These are phyloP conservation scores for Fagopyrum esculentum DNA, from an alignment of 148 eudicot genomes.

Conservation along the genomic window DNA sequence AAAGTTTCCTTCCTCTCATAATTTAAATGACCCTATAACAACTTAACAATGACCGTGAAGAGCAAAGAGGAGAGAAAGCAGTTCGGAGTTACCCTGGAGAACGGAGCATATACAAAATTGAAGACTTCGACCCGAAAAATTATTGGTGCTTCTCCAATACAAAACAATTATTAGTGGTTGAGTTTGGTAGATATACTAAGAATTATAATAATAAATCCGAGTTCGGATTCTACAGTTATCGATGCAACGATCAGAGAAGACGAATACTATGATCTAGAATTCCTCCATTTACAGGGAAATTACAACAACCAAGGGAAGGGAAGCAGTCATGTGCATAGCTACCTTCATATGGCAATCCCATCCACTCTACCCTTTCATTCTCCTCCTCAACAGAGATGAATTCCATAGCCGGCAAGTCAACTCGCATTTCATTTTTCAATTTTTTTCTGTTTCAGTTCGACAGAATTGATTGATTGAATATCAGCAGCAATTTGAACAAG, in stretches of 20 bases:
- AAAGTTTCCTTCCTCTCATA: too few relatives aligned
- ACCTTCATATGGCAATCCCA: slow-evolving; percentile 74
- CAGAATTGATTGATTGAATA: background rate
- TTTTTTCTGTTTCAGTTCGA: background rate
- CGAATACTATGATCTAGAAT: background rate
- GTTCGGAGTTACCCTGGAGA: too few relatives aligned
- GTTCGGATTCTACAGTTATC: background rate
- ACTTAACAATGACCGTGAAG: too few relatives aligned
- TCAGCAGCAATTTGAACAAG: background rate
- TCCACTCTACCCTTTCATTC: slow-evolving; percentile 69
- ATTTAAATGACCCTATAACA: too few relatives aligned
- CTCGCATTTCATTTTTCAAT: background rate
- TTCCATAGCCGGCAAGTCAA: slow-evolving; percentile 49
- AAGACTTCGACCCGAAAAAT: too few relatives aligned
- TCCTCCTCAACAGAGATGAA: slow-evolving; percentile 79
- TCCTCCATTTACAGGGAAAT: background rate
- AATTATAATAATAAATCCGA: too few relatives aligned
- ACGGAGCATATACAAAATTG: too few relatives aligned
- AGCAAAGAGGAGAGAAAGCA: too few relatives aligned
- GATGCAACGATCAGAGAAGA: background rate
- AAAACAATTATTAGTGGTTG: too few relatives aligned
- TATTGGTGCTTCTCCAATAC: too few relatives aligned
- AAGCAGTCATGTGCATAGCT: slow-evolving; percentile 57
- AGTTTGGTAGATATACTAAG: background rate
- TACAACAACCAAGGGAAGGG: background rate